Conservation (phyloP, 2,329 filamentous ascomycete genomes). For the Penicillium psychrosexuale region DNA sequence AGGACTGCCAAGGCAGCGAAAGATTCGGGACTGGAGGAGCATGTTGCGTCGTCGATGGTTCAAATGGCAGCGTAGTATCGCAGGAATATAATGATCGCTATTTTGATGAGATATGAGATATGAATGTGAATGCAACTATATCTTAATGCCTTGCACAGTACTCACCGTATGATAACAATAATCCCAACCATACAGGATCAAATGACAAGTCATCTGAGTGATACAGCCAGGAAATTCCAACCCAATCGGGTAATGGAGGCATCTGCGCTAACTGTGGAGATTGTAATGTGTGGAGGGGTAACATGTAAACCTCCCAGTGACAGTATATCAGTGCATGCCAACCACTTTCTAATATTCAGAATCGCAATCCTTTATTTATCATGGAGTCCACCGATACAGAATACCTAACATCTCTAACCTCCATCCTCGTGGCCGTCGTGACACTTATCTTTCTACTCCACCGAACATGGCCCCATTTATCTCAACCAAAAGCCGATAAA, state of each 20-base stretch:
- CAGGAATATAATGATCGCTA: not conserved
- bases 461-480: conserved; percentile 14
- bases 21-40: conserved; percentile 5
- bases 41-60: conserved; percentile 2
- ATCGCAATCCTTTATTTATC: not conserved
- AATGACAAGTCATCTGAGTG: not conserved
- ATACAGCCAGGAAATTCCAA: conserved; percentile 22
- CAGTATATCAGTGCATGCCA: conserved; percentile 15
- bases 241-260: conserved; percentile 22
- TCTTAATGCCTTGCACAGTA: not conserved
- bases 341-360: not conserved
- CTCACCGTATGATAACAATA: not conserved
- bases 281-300: conserved; percentile 16
- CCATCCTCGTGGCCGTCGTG: conserved; percentile 14
- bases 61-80: conserved; percentile 16
- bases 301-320: conserved; percentile 1
- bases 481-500: not conserved
- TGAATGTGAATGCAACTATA: not conserved
- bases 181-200: not conserved
- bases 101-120: not conserved
- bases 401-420: conserved; percentile 9
- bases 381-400: conserved; percentile 19
- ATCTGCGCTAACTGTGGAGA: conserved; percentile 6
- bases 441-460: conserved; percentile 11
- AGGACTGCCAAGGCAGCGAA: conserved; percentile 13